These are phyloP conservation scores for Phytophthora podocarpi DNA, from an alignment of 352 stramenopile species.

Conservation along the genomic window DNA sequence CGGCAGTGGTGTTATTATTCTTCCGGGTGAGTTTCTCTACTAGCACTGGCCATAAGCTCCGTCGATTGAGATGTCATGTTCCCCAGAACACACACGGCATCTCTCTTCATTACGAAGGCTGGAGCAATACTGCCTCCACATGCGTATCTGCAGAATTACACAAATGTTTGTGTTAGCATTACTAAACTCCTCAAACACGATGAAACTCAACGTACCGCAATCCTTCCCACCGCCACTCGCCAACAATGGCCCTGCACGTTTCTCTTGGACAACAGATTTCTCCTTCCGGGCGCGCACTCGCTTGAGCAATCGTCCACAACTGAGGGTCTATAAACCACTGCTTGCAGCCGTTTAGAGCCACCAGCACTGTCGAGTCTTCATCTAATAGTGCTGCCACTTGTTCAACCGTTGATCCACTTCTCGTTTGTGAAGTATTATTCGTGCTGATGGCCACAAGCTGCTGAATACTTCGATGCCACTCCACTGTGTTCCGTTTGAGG, in stretches of 20 bases:
- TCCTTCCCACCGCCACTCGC: constrained; percentile 62
- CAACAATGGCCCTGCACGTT: constrained; percentile 41
- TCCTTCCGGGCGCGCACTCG: constrained; percentile 23
- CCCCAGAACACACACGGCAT: constrained; percentile 54
- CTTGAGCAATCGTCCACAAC: constrained; percentile 45
- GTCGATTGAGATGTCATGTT: constrained; percentile 41
- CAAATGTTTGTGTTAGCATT: constrained; percentile 1
- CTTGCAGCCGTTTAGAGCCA: constrained; percentile 30
- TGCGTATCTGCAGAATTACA: constrained; percentile 32
- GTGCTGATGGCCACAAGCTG: constrained; percentile 22
- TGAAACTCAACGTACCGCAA: constrained; percentile 32
- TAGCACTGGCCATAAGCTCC: constrained; percentile 21
- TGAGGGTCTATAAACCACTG: constrained; percentile 63
- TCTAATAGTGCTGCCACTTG: constrained; percentile 41
- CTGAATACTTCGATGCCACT: constrained; percentile 45
- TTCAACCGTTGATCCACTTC: constrained; percentile 16
- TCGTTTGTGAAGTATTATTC: background rate
- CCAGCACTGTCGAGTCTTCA: constrained; percentile 38
- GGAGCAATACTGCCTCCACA: constrained; percentile 50
- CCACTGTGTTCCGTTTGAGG: constrained; percentile 37
- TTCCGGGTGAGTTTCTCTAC: constrained; percentile 8
- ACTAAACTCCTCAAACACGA: background rate
- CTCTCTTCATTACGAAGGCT: constrained; percentile 57
- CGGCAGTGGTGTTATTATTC: too few species aligned
- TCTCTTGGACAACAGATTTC: constrained; percentile 51